A percentile compares a stretch with the other conserved stretches of the same genome.
Conservation (phyloP, 1,284 basidiomycete species). For the Pseudozyma sp. region DNA sequence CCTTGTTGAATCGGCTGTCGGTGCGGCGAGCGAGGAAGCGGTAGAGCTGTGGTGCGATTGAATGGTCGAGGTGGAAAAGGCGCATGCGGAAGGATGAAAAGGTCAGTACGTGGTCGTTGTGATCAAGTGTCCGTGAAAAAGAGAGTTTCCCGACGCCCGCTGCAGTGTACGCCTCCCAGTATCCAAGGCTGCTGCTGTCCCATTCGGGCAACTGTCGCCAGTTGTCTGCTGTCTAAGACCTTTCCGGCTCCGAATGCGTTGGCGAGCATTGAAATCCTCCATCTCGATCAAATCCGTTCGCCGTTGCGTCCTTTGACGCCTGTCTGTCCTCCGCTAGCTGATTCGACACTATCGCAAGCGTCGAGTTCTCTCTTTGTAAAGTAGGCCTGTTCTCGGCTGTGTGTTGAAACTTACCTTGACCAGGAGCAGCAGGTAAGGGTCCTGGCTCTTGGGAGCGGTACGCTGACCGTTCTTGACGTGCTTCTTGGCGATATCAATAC, state of each 20-base stretch:
- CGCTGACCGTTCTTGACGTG: constrained; percentile 99
- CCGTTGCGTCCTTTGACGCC: background rate
- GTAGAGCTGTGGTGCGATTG: constrained; percentile 79
- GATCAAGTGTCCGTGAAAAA: background rate
- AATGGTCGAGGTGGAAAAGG: no score
- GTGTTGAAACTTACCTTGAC: constrained; percentile 82
- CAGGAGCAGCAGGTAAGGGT: constrained; percentile 96
- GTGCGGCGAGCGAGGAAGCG: constrained; percentile 98
- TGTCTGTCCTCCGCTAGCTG: background rate
- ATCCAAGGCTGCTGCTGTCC: background rate
- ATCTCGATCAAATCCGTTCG: no score
- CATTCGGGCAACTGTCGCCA: no score
- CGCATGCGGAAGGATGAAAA: no score
- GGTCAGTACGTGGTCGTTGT: no score
- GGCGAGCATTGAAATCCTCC: no score
- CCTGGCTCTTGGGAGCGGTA: constrained; percentile 96
- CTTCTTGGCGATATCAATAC: constrained; percentile 96
- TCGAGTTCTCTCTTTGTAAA: background rate
- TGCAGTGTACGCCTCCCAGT: no score
- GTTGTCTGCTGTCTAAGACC: no score
- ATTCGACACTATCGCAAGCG: constrained; percentile 1
- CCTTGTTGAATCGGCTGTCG: constrained; percentile 97
- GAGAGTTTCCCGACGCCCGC: background rate
- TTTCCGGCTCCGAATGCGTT: no score
- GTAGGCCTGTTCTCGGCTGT: background rate